Percentiles rank a stretch among this genome's conserved stretches.
Evolutionary conservation across 257 asterid genomes (phyloP).

Genomic region (Solanum phureja): DNA sequence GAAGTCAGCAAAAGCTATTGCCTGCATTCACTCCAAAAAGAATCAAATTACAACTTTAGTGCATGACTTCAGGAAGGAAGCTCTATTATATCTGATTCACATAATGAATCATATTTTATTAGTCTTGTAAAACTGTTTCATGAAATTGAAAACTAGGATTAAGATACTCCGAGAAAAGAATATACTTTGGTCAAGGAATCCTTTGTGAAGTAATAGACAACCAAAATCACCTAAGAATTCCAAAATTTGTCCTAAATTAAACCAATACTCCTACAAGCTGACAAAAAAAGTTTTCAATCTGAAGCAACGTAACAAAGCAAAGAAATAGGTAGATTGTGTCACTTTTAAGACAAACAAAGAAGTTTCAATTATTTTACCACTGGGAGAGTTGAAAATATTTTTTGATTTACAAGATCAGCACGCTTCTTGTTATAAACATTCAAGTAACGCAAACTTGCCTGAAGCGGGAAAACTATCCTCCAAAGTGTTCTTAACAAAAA

Average conservation of each 20-base stretch:
- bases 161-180: background rate
- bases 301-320: background rate
- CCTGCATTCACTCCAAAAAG: conserved; percentile 35
- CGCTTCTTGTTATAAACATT: background rate
- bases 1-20: conserved; percentile 87
- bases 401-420: background rate
- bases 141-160: background rate
- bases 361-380: background rate
- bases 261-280: background rate
- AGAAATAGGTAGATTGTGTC: background rate
- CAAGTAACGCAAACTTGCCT: conserved; percentile 52
- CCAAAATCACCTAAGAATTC: background rate
- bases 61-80: background rate
- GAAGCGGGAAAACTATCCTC: conserved; percentile 75
- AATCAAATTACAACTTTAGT: background rate
- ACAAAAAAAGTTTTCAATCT: background rate
- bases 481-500: conserved; percentile 77
- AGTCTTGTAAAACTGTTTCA: background rate
- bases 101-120: background rate
- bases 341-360: background rate
- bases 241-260: background rate
- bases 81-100: background rate
- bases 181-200: background rate
- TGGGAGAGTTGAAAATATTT: background rate
- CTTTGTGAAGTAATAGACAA: background rate